Evolutionary conservation across 1,139 yeast genomes (phyloP).

Genomic region (Wickerhamiella infanticola): DNA sequence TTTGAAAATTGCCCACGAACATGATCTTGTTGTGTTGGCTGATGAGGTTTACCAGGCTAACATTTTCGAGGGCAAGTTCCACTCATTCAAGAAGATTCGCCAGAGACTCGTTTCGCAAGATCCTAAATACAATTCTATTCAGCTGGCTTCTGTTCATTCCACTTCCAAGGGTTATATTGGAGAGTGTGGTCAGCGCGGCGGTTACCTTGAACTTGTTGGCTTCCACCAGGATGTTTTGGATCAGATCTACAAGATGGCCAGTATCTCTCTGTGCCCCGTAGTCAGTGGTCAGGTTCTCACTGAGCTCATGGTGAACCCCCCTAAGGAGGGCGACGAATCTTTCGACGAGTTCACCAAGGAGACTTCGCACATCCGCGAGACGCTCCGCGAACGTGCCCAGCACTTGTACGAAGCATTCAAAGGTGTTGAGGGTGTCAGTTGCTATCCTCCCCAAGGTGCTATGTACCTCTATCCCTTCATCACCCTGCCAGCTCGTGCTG

Average conservation of each 20-base stretch:
- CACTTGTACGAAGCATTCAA: constrained; percentile 54
- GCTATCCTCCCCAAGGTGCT: constrained; percentile 90
- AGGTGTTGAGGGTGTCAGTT: constrained; percentile 61
- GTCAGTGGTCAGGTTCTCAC: constrained; percentile 88
- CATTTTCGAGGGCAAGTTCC: constrained; percentile 44
- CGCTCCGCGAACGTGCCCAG: constrained; percentile 48
- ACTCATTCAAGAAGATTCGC: constrained; percentile 31
- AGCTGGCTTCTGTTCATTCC: constrained; percentile 85
- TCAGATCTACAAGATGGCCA: constrained; percentile 66
- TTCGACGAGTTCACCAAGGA: constrained; percentile 51
- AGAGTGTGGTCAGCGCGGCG: constrained; percentile 98
- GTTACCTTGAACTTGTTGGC: constrained; percentile 88
- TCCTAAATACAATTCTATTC: constrained; percentile 49
- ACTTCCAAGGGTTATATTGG: constrained; percentile 95
- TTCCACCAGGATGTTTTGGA: constrained; percentile 55
- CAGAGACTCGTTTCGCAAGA: constrained; percentile 39
- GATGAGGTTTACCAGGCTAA: constrained; percentile 97
- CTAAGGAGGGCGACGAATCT: constrained; percentile 60
- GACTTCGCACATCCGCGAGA: constrained; percentile 41
- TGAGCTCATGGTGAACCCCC: constrained; percentile 90
- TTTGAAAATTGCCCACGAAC: constrained; percentile 62
- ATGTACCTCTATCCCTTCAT: constrained; percentile 89
- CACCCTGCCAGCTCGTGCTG: constrained; percentile 45
- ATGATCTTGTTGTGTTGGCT: constrained; percentile 81
- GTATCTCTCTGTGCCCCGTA: constrained; percentile 83